A percentile compares a stretch with the other conserved stretches of the same genome.
Evolutionary conservation across 495 filamentous ascomycete genomes (phyloP).

Genomic region (Sporormia fimetaria): DNA sequence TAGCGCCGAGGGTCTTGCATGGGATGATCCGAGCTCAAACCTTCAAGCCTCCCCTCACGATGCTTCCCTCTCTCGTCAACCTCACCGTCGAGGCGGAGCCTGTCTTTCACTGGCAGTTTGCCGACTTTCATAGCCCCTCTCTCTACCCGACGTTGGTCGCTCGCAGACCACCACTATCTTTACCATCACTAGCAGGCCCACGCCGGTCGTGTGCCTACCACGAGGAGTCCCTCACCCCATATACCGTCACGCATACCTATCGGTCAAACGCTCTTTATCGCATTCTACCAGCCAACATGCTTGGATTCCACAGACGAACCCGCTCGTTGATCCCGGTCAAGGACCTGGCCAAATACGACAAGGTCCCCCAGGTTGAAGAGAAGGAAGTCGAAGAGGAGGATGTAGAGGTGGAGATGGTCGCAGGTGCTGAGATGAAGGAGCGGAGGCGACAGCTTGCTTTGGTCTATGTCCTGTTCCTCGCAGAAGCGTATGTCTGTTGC

Average conservation of each 20-base stretch:
- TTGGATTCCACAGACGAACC: constrained; percentile 28
- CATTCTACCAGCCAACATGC: constrained; percentile 17
- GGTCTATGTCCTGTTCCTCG: constrained; percentile 28
- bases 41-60: constrained; percentile 21
- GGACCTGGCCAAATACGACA: constrained; percentile 28
- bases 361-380: constrained; percentile 14
- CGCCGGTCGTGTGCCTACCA: constrained; percentile 16
- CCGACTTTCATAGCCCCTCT: constrained; percentile 22
- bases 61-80: constrained; percentile 16
- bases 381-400: constrained; percentile 15
- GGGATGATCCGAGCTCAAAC: too few species aligned
- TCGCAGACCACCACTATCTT: constrained; percentile 19
- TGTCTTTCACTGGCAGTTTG: constrained; percentile 23
- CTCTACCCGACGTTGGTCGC: constrained; percentile 15
- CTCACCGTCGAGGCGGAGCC: constrained; percentile 19
- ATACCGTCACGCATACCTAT: background rate
- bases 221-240: background rate
- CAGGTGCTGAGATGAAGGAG: constrained; percentile 2
- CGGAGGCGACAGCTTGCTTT: constrained; percentile 19
- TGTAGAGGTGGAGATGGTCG: constrained; percentile 7
- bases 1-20: too few species aligned
- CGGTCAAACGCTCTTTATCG: background rate
- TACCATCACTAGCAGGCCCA: constrained; percentile 8
- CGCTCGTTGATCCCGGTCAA: constrained; percentile 28
- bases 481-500: constrained; percentile 23